These are phyloP conservation scores for Singerocomus rubriflavus DNA, from an alignment of 1,284 basidiomycete genomes.

Conservation along the genomic window DNA sequence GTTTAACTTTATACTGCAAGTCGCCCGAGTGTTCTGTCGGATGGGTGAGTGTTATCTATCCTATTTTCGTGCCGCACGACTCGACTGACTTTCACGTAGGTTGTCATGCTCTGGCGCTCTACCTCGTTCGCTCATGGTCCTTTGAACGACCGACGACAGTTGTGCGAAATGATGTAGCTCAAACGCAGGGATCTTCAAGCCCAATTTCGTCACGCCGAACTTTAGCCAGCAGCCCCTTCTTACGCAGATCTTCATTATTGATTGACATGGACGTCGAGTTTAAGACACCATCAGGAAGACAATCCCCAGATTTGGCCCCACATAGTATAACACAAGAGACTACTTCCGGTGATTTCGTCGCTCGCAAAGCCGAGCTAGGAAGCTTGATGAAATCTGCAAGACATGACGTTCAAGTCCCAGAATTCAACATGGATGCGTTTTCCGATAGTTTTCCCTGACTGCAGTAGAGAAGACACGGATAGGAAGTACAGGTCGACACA, in stretches of 20 bases:
- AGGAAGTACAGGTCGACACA: conserved; percentile 6
- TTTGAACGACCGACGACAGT: conserved; percentile 72
- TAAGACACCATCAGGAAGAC: conserved; percentile 54
- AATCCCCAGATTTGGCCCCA: conserved; percentile 42
- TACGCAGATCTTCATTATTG: conserved; percentile 67
- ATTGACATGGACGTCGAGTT: conserved; percentile 86
- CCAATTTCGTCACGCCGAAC: conserved; percentile 42
- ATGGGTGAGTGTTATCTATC: conserved; percentile 68
- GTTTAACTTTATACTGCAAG: conserved; percentile 93
- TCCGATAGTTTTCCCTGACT: conserved; percentile 16
- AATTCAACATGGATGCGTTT: conserved; percentile 80
- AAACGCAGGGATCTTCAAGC: conserved; percentile 34
- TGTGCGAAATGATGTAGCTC: background rate
- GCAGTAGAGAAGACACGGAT: conserved; percentile 1
- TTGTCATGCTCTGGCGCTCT: conserved; percentile 87
- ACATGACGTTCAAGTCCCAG: conserved; percentile 78
- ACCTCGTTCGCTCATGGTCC: conserved; percentile 85
- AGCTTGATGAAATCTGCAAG: conserved; percentile 86
- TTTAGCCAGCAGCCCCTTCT: conserved; percentile 52
- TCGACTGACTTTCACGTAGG: conserved; percentile 46
- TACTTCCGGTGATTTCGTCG: conserved; percentile 43
- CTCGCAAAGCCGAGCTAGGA: conserved; percentile 73
- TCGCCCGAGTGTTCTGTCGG: conserved; percentile 84
- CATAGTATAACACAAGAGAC: conserved; percentile 28
- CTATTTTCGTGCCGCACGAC: background rate